Conservation (phyloP, 768 basidiomycete species). For the Pisolithus sp. region DNA sequence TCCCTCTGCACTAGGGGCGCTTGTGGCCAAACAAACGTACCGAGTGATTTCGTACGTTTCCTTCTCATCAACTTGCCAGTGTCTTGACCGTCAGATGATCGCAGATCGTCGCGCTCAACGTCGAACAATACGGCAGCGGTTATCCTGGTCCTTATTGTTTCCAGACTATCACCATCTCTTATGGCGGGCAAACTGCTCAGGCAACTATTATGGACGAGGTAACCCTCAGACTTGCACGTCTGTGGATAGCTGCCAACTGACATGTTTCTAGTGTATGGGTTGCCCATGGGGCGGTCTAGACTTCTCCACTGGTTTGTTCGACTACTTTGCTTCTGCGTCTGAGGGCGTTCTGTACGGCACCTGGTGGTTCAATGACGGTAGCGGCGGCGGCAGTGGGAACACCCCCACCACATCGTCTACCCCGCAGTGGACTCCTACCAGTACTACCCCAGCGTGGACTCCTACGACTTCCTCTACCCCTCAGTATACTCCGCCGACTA, state of each 20-base stretch:
- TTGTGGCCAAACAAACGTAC: constrained; percentile 38
- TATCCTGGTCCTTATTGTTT: constrained; percentile 66
- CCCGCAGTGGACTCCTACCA: constrained; percentile 18
- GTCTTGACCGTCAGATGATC: neutral
- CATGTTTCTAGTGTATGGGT: constrained; percentile 46
- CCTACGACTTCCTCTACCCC: constrained; percentile 8
- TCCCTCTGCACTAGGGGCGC: constrained; percentile 40
- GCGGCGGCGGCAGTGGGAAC: constrained; percentile 18
- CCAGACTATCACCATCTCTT: constrained; percentile 53
- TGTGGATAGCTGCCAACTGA: constrained; percentile 1
- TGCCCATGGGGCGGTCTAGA: constrained; percentile 66
- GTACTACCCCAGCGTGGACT: constrained; percentile 10
- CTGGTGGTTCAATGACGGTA: constrained; percentile 51
- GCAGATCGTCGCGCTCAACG: constrained; percentile 52
- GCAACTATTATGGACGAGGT: constrained; percentile 65
- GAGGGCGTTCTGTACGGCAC: constrained; percentile 53
- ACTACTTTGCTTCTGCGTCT: constrained; percentile 43
- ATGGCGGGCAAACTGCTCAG: constrained; percentile 48
- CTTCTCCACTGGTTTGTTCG: constrained; percentile 60
- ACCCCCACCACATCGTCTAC: constrained; percentile 10
- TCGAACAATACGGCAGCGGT: constrained; percentile 47
- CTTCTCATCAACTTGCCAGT: neutral
- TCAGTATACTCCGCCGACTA: neutral
- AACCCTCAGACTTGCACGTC: constrained; percentile 2
- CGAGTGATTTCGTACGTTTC: constrained; percentile 41